Base-by-base conservation (phyloP, 1,284 basidiomycete species). In the Vanrija humicola region DNA sequence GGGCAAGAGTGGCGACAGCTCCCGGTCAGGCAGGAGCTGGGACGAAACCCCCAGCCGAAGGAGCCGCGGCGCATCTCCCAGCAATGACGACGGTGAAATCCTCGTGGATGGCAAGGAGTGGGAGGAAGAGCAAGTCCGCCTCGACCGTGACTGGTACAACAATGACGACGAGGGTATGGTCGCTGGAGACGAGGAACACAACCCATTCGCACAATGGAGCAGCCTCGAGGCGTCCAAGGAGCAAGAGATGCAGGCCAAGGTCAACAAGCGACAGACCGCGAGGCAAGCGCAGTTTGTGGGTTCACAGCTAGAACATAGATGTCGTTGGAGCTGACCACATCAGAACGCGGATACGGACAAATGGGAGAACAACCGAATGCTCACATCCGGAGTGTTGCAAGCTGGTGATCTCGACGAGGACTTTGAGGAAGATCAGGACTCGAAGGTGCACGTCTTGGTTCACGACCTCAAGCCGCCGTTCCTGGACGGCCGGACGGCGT, bases 401-500 rank as follows among this genome's bases (percentile, higher is more conserved):
- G 85, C 89, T 29, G 87, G 85, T 59, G 82, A 85, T 12, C 82
- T 98, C 43, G 93, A 98, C 71, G 80, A 82, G 23, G 96, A 75
- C 84, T 92, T 81, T 85, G 91, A 96, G 67, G 93, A 95, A 69
- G 91, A 95, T 64, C 87, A 88, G 0, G 96, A 98, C 74, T 91
- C 89, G 0, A 88, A 92, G 0, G 94, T 98, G 0, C 96, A 98
- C 71, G 89, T 99, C 43, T 88, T 98, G 76, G 89, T 97, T 0
- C 96, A 98, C 67, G 89, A 98, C 72, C 83, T 98, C 51, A 96
- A 96, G 65, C 96, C 96, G 0, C 96, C 96, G 0, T 99, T 98
- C 81, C 81, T 99, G 54, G 95, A 98, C 66, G 96, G 96, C 0
- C 88, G 90, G 21, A 94, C 90, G 0, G 89, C 97, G 0, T 99